These are phyloP conservation scores for Microascus cirrosus DNA, from an alignment of 2,329 filamentous ascomycete species.

Conservation along the genomic window DNA sequence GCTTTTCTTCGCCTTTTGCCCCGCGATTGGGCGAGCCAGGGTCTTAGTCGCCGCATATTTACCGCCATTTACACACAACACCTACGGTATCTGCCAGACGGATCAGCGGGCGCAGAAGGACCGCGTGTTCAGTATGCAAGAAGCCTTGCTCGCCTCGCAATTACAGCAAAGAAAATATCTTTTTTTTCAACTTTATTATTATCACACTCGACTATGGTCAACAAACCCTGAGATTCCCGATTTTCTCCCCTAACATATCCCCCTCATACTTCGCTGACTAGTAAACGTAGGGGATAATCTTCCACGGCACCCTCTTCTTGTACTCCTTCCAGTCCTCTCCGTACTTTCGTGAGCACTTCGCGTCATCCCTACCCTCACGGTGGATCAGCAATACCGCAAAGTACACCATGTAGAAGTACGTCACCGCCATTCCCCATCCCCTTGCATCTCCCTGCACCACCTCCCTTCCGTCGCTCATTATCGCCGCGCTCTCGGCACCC, in stretches of 20 bases:
- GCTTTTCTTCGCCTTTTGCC: no score
- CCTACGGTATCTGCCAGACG: no score
- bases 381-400: conserved; percentile 81
- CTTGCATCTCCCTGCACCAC: conserved; percentile 61
- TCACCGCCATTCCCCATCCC: conserved; percentile 79
- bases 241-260: not conserved
- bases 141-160: no score
- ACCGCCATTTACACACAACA: no score
- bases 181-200: not conserved
- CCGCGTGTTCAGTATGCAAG: no score
- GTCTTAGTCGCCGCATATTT: no score
- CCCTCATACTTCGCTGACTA: conserved; percentile 22
- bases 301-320: conserved; percentile 67
- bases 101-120: no score
- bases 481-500: conserved; percentile 36
- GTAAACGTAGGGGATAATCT: conserved; percentile 80
- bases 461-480: conserved; percentile 48
- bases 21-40: no score
- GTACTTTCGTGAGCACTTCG: conserved; percentile 86
- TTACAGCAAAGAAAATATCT: no score
- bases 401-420: conserved; percentile 91
- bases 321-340: conserved; percentile 88
- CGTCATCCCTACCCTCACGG: conserved; percentile 76
- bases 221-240: not conserved
- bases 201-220: not conserved